Evolutionary conservation across 805 yeast species (phyloP).

Genomic region (Zygoascus ofunaensis): DNA sequence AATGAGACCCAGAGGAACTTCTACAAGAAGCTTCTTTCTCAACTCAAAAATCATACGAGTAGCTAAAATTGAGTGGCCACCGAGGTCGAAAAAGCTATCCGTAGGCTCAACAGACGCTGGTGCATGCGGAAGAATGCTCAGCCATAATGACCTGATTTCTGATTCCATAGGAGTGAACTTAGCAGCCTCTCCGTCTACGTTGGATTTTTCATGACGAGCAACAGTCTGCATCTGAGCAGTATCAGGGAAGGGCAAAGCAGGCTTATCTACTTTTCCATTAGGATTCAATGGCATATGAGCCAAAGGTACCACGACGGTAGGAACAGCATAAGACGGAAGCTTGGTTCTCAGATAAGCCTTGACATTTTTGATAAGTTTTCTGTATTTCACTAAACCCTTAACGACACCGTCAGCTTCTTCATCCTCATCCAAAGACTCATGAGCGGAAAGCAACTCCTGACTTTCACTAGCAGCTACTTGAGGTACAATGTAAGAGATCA

Average conservation of each 20-base stretch:
- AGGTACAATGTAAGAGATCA: slow-evolving; percentile 89
- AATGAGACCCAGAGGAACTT: slow-evolving; percentile 81
- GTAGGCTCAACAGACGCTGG: slow-evolving; percentile 69
- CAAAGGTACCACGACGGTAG: slow-evolving; percentile 83
- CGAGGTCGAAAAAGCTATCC: slow-evolving; percentile 93
- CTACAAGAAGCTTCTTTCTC: slow-evolving; percentile 66
- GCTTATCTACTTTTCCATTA: slow-evolving; percentile 96
- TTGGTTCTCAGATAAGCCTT: slow-evolving; percentile 77
- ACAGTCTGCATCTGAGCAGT: slow-evolving; percentile 75
- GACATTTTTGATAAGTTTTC: slow-evolving; percentile 70
- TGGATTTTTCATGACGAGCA: slow-evolving; percentile 37
- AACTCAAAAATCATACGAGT: slow-evolving; percentile 94
- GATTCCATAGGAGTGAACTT: slow-evolving; percentile 55
- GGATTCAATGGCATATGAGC: slow-evolving; percentile 86
- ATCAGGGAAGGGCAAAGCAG: slow-evolving; percentile 91
- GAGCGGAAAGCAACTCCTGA: slow-evolving; percentile 35
- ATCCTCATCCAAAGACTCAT: slow-evolving; percentile 33
- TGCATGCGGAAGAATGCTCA: slow-evolving; percentile 69
- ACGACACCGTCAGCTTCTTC: slow-evolving; percentile 51
- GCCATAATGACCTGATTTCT: slow-evolving; percentile 74
- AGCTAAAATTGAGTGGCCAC: slow-evolving; percentile 96
- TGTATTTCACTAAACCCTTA: slow-evolving; percentile 65
- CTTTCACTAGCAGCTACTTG: slow-evolving; percentile 30
- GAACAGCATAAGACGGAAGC: slow-evolving; percentile 88
- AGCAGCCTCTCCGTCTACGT: slow-evolving; percentile 32